phyloP scores from a whole-genome alignment of 1,139 yeast species.

The Suhomyces bribrorum region DNA sequence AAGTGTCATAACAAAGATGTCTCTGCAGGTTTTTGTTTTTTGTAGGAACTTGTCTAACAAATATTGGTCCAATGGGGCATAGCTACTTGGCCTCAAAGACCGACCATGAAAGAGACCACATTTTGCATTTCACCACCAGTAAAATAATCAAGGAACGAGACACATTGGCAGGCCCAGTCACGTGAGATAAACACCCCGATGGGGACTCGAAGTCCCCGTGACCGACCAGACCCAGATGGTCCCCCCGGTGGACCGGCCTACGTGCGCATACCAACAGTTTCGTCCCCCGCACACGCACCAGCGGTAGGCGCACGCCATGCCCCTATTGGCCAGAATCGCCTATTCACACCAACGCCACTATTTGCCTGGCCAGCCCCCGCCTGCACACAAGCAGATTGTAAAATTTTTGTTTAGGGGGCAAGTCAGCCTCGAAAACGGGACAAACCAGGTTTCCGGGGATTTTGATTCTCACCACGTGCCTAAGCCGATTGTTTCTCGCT shows the following conservation, averaged over 20 bases:
- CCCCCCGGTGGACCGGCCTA: too few species aligned
- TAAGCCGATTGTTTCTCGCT: too few species aligned
- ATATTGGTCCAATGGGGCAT: too few species aligned
- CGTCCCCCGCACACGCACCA: neutral
- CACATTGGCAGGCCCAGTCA: constrained; percentile 5
- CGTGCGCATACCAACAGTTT: constrained; percentile 1
- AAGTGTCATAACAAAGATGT: too few species aligned
- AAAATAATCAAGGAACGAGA: constrained; percentile 9
- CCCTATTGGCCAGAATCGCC: constrained; percentile 5
- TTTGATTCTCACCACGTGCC: constrained; percentile 13
- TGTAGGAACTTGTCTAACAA: too few species aligned
- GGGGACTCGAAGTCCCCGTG: neutral
- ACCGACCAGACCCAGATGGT: too few species aligned
- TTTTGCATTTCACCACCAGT: neutral
- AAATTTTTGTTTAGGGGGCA: constrained; percentile 7
- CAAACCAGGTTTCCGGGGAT: constrained; percentile 22
- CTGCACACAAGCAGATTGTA: neutral
- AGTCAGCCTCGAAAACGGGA: constrained; percentile 17
- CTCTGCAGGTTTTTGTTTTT: too few species aligned
- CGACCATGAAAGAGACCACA: neutral
- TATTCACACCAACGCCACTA: constrained; percentile 1
- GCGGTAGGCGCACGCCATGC: constrained; percentile 6
- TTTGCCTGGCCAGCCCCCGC: constrained; percentile 8
- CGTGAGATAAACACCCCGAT: constrained; percentile 1
- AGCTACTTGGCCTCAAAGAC: too few species aligned